Conservation (phyloP, 169 alveolate species). For the Eimeria acervulina region DNA sequence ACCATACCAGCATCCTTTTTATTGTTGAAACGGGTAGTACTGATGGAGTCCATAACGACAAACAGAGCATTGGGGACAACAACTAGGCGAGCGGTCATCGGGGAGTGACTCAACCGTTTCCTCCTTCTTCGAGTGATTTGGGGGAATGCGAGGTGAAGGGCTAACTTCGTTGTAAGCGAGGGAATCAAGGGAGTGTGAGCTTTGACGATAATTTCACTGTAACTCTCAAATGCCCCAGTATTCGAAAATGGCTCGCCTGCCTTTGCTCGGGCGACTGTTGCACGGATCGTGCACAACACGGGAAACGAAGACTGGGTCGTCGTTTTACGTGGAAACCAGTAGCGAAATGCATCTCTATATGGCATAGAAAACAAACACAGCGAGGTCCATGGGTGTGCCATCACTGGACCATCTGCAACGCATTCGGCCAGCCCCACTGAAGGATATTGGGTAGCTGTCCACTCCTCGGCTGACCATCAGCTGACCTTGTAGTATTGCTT, state of each 20-base stretch:
- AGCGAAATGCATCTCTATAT: background rate
- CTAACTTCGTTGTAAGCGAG: background rate
- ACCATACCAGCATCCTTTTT: background rate
- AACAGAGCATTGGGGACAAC: background rate
- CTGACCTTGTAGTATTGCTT: background rate
- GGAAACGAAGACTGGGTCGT: background rate
- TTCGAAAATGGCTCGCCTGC: background rate
- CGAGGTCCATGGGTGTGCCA: too few species aligned
- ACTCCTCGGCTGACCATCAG: background rate
- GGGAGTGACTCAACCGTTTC: background rate
- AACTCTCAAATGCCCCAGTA: background rate
- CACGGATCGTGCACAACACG: constrained; percentile 3
- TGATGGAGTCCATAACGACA: background rate
- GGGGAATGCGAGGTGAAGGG: background rate
- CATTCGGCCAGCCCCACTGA: constrained; percentile 8
- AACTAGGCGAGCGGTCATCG: background rate
- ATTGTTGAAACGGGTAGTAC: background rate
- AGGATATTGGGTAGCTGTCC: background rate
- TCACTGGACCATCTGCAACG: background rate
- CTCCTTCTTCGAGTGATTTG: background rate
- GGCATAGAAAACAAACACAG: background rate
- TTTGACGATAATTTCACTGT: background rate
- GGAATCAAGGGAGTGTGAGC: background rate
- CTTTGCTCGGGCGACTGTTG: constrained; percentile 1
- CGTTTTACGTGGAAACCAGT: background rate